Evolutionary conservation across 805 yeast genomes (phyloP), one percentile per base, ranked within the genome.

Genomic region (Limtongia smithiae): DNA sequence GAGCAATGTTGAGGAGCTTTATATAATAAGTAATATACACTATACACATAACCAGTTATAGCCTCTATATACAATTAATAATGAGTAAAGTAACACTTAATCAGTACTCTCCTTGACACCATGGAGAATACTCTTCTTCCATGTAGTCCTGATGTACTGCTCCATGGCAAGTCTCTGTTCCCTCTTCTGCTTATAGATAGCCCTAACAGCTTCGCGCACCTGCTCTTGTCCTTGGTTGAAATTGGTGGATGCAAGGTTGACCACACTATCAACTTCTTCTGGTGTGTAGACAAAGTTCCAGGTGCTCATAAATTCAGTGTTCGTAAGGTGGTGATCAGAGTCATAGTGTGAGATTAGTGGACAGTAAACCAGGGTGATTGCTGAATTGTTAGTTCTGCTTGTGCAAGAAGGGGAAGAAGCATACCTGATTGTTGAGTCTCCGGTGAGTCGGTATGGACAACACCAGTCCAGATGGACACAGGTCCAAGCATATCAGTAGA

Each of bases 241-340:
- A 37, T 59, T 59, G 11, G 45, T 34, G 34, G 39, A 41, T 11
- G 62, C 59, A n/a, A 59, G 46, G 12, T 28, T 15, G 34, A 53
- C 41, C 2, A 59, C 59, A 4, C 35, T 43, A 17, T 59, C 60
- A 15, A 59, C 48, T 6, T 59, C 49, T 4, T 55, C 59, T 2
- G 61, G 55, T 4, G 60, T 49, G 36, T 59, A 59, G 24, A 52
- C 39, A 21, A 59, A 59, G 36, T 59, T 59, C 62, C 62, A 59
- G 21, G 62, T 59, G 38, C 59, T 55, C 62, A 59, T 44, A 36
- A 39, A 59, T 17, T 57, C 51, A 8, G 48, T 22, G n/a, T 42
- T 24, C 30, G 48, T 59, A 5, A 62, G 62, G 37, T 59, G 60
- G 20, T 54, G 48, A 11, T 57, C 62, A 7, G 57, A 50, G 12